These are phyloP conservation scores for Phytophthora crassamura DNA, from an alignment of 352 stramenopile genomes.

Conservation along the genomic window DNA sequence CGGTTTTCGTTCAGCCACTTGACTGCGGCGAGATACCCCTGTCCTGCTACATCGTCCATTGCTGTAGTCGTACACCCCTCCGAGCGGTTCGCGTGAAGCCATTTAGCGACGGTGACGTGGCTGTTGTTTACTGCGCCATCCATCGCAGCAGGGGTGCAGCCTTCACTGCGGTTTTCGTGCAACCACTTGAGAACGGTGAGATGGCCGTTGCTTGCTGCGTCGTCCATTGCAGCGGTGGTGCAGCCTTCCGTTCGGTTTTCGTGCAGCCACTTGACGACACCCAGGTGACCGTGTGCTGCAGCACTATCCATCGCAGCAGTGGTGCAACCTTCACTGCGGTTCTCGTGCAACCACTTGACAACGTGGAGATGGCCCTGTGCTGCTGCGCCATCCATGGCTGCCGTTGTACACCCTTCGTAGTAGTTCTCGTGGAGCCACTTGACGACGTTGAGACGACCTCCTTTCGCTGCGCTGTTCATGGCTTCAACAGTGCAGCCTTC, in stretches of 20 bases:
- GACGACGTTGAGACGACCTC: background rate
- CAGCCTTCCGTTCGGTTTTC: background rate
- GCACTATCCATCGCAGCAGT: constrained; percentile 22
- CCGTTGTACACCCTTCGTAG: constrained; percentile 11
- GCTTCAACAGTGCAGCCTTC: constrained; percentile 8
- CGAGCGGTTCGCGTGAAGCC: constrained; percentile 15
- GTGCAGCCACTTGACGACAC: too few species aligned
- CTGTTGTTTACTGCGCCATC: constrained; percentile 4
- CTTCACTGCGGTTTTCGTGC: background rate
- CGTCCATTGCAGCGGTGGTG: background rate
- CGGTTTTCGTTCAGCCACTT: too few species aligned
- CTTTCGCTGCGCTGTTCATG: constrained; percentile 8
- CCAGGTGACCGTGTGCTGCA: too few species aligned
- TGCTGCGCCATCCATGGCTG: too few species aligned
- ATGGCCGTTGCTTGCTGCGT: background rate
- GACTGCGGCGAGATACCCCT: too few species aligned
- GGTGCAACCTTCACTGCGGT: too few species aligned
- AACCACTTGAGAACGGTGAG: background rate
- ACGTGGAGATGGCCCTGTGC: too few species aligned
- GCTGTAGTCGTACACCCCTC: too few species aligned
- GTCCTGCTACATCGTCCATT: too few species aligned
- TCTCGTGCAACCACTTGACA: too few species aligned
- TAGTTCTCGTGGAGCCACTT: constrained; percentile 13
- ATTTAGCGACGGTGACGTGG: background rate
- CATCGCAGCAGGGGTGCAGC: background rate